A percentile compares a stretch with the other conserved stretches of the same genome.
These are phyloP conservation scores for Macrolepiota fuliginosa DNA, from an alignment of 768 basidiomycete species.

Conservation along the genomic window DNA sequence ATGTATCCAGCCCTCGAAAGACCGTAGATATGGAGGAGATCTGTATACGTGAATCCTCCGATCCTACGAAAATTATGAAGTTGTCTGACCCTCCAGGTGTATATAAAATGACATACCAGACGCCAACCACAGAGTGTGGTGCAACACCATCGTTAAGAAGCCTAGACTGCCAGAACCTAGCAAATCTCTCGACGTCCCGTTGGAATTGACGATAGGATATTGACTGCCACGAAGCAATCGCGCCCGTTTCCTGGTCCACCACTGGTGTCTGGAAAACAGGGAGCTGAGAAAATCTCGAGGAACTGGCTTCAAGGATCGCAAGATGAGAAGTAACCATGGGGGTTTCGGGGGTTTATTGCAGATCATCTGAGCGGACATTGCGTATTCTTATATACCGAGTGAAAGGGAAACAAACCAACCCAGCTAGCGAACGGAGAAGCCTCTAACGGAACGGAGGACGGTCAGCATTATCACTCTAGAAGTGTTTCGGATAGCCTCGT, in stretches of 20 bases:
- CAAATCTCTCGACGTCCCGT: constrained; percentile 62
- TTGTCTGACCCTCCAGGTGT: not conserved
- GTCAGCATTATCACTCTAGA: not conserved
- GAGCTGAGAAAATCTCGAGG: constrained; percentile 42
- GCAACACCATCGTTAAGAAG: constrained; percentile 46
- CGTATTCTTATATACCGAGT: constrained; percentile 2
- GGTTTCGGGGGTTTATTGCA: constrained; percentile 16
- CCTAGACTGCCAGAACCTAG: constrained; percentile 58
- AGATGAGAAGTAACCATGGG: constrained; percentile 54
- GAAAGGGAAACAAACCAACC: not conserved
- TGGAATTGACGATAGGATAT: constrained; percentile 67
- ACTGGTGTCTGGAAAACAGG: constrained; percentile 62
- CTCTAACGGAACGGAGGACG: constrained; percentile 10
- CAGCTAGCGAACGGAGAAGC: constrained; percentile 5
- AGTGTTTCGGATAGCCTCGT: constrained; percentile 6
- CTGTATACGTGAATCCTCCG: constrained; percentile 66
- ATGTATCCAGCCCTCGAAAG: constrained; percentile 74
- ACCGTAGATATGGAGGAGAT: constrained; percentile 72
- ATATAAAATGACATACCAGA: constrained; percentile 54
- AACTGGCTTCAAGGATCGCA: constrained; percentile 56
- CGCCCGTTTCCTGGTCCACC: constrained; percentile 37
- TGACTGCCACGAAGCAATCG: constrained; percentile 51
- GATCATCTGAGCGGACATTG: not conserved
- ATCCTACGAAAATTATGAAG: constrained; percentile 44
- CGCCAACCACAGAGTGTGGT: constrained; percentile 59